Conservation (phyloP, 169 alveolate genomes). For the Perkinsus olseni region DNA sequence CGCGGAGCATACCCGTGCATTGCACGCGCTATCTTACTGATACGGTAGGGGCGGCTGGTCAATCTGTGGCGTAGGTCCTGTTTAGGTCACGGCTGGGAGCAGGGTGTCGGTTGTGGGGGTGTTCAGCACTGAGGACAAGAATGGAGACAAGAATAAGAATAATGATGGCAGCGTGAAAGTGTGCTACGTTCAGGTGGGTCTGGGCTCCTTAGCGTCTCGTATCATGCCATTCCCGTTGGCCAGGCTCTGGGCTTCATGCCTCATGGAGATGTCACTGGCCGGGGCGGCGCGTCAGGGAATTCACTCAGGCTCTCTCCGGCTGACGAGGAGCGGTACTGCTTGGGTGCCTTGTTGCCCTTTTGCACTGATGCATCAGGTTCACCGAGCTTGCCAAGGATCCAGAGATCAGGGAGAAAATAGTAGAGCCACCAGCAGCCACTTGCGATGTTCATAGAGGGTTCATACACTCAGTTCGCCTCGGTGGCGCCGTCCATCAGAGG, state of each 20-base stretch:
- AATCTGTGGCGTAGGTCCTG: background rate
- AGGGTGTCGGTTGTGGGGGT: background rate
- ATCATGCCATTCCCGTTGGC: background rate
- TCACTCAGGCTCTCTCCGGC: background rate
- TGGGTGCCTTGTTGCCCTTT: background rate
- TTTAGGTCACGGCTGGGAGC: background rate
- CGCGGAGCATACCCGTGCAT: constrained; percentile 52
- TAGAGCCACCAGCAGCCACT: constrained; percentile 56
- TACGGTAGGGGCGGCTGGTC: background rate
- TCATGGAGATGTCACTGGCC: background rate
- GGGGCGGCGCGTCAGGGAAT: background rate
- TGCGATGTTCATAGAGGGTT: background rate
- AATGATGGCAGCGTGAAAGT: background rate
- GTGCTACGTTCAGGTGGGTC: background rate
- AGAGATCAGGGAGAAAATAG: constrained; percentile 61
- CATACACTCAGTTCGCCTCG: constrained; percentile 35
- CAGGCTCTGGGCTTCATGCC: background rate
- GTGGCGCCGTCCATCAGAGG: constrained; percentile 97
- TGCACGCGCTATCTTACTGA: constrained; percentile 28
- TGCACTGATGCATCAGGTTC: background rate
- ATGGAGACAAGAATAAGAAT: background rate
- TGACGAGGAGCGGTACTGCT: background rate
- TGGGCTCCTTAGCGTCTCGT: background rate
- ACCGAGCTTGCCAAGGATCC: constrained; percentile 53
- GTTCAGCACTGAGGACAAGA: background rate